These are phyloP conservation scores for Globisporangium yorkense DNA, from an alignment of 352 stramenopile genomes.

Conservation along the genomic window DNA sequence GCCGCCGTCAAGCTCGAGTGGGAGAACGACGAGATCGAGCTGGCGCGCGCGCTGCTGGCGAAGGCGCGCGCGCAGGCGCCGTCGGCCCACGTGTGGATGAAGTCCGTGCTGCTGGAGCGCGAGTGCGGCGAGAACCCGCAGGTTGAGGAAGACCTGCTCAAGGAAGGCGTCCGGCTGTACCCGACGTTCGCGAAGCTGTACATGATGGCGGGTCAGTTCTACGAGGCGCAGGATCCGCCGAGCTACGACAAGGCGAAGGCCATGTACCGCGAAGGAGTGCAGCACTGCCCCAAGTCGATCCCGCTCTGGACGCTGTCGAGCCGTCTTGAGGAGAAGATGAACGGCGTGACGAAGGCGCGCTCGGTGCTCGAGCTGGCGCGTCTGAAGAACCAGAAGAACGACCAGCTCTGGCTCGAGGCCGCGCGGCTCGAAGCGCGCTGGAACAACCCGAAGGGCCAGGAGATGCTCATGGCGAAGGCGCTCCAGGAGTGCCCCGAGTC, in stretches of 20 bases:
- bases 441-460: slow-evolving; percentile 92
- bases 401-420: slow-evolving; percentile 95
- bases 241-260: slow-evolving; percentile 81
- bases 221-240: slow-evolving; percentile 49
- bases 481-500: slow-evolving; percentile 96
- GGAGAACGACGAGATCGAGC: slow-evolving; percentile 96
- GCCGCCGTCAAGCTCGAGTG: slow-evolving; percentile 98
- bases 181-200: slow-evolving; percentile 94
- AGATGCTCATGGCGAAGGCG: slow-evolving; percentile 95
- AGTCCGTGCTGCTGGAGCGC: slow-evolving; percentile 96
- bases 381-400: slow-evolving; percentile 93
- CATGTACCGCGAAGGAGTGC: slow-evolving; percentile 90
- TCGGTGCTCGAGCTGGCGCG: slow-evolving; percentile 96
- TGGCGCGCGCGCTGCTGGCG: slow-evolving; percentile 79
- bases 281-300: slow-evolving; percentile 90
- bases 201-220: slow-evolving; percentile 97
- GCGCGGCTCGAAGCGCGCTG: slow-evolving; percentile 91
- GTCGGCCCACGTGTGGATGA: slow-evolving; percentile 96
- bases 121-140: slow-evolving; percentile 62
- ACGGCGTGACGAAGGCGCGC: slow-evolving; percentile 93
- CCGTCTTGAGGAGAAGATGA: slow-evolving; percentile 89
- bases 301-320: slow-evolving; percentile 94
- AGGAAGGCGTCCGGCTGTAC: slow-evolving; percentile 89
- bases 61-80: slow-evolving; percentile 79
- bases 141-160: slow-evolving; percentile 82